Conservation (phyloP, 371 early-diverging fungal species). For the Apophysomyces trapeziformis region DNA sequence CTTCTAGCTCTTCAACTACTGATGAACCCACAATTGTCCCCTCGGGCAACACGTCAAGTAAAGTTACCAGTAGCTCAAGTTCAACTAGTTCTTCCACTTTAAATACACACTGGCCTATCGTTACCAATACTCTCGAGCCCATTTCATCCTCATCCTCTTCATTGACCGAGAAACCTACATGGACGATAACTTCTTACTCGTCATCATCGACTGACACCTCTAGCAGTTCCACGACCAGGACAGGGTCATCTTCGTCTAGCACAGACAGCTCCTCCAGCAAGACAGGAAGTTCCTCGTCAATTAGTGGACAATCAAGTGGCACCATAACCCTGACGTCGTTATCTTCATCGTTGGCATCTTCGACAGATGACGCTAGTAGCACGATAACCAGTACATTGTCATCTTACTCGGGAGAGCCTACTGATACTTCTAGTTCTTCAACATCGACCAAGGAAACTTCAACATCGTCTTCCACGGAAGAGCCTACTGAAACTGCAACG, state of each 20-base stretch:
- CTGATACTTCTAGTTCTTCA: background rate
- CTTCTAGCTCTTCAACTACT: background rate
- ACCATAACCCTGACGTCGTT: no score
- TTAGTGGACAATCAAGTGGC: no score
- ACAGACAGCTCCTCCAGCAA: no score
- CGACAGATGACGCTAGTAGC: no score
- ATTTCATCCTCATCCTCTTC: background rate
- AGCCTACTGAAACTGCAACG: slow-evolving; percentile 12
- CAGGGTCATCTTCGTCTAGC: slow-evolving; percentile 1
- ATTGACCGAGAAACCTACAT: background rate
- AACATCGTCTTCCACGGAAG: background rate
- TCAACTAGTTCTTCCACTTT: no score
- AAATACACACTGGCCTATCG: no score
- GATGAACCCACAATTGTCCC: no score
- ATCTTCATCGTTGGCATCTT: no score
- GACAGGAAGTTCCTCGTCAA: no score
- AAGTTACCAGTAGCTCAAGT: no score
- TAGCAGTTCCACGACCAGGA: slow-evolving; percentile 12
- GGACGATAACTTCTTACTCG: background rate
- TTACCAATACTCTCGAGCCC: no score
- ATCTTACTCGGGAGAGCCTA: background rate
- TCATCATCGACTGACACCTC: background rate
- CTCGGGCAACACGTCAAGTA: no score
- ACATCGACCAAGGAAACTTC: background rate
- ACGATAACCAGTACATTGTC: background rate